These are phyloP conservation scores for Termitomyces sp. DNA, from an alignment of 768 basidiomycete species.

Conservation along the genomic window DNA sequence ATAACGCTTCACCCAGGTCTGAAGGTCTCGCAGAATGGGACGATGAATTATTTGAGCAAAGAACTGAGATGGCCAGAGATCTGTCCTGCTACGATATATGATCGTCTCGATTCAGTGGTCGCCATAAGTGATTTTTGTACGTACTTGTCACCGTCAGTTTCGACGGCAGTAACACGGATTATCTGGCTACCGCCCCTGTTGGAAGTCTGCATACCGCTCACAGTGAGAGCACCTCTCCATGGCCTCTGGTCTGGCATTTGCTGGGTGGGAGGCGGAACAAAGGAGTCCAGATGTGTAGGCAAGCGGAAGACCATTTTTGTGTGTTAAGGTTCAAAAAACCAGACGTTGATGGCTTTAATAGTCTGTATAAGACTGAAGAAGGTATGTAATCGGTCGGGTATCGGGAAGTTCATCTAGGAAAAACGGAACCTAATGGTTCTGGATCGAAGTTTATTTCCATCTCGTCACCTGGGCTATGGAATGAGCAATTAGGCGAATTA, in stretches of 20 bases:
- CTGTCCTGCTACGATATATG: slow-evolving; percentile 34
- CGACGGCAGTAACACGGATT: slow-evolving; percentile 56
- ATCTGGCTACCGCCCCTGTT: slow-evolving; percentile 44
- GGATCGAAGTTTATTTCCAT: slow-evolving; percentile 13
- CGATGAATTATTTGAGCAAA: slow-evolving; percentile 36
- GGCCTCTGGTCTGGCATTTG: slow-evolving; percentile 39
- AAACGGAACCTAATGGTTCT: slow-evolving; percentile 12
- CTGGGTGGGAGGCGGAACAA: slow-evolving; percentile 49
- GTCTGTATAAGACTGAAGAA: slow-evolving; percentile 20
- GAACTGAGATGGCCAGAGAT: slow-evolving; percentile 50
- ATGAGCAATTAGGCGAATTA: slow-evolving; percentile 23
- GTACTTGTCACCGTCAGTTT: slow-evolving; percentile 70
- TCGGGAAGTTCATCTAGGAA: slow-evolving; percentile 13
- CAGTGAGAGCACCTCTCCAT: slow-evolving; percentile 53
- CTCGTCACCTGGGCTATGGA: slow-evolving; percentile 26
- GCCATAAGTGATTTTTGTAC: slow-evolving; percentile 19
- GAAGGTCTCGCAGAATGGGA: slow-evolving; percentile 39
- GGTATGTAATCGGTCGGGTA: slow-evolving; percentile 12
- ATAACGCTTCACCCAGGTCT: slow-evolving; percentile 44
- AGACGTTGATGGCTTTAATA: slow-evolving; percentile 34
- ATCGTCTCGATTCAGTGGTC: slow-evolving; percentile 20
- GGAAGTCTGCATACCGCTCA: slow-evolving; percentile 42
- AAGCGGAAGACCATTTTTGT: slow-evolving; percentile 54
- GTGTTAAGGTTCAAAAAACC: slow-evolving; percentile 21
- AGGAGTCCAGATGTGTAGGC: slow-evolving; percentile 53